These are phyloP conservation scores for Euryodendron excelsum DNA, from an alignment of 148 eudicot genomes.

Conservation along the genomic window DNA sequence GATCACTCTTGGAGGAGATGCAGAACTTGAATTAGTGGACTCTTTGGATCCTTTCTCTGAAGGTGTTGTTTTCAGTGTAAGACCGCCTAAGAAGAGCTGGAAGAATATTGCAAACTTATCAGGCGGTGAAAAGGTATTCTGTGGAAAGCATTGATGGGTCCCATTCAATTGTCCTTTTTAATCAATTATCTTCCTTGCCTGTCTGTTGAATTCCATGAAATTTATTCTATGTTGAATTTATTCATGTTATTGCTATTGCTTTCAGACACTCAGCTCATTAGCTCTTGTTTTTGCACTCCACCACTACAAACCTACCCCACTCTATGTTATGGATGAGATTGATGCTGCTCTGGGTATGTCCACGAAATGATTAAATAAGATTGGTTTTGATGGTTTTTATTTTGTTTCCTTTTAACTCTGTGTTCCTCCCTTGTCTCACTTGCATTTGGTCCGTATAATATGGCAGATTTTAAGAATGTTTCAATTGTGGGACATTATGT, in stretches of 20 bases:
- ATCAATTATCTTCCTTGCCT: background rate
- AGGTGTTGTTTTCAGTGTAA: conserved; percentile 96
- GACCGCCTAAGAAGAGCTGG: conserved; percentile 99
- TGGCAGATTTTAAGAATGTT: conserved; percentile 91
- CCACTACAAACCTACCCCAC: conserved; percentile 97
- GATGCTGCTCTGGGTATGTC: conserved; percentile 93
- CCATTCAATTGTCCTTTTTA: background rate
- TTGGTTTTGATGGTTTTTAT: background rate
- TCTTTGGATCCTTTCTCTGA: conserved; percentile 98
- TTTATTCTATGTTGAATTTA: background rate
- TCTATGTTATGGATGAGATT: conserved; percentile 97
- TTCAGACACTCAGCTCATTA: conserved; percentile 91
- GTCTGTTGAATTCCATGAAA: background rate
- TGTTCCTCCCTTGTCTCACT: background rate
- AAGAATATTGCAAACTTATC: conserved; percentile 94
- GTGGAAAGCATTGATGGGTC: background rate
- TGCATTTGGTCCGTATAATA: background rate
- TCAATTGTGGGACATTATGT: conserved; percentile 98
- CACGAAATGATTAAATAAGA: no score
- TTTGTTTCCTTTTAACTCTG: background rate
- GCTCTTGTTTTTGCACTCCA: conserved; percentile 98
- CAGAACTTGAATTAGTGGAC: conserved; percentile 95
- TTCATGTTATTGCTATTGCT: background rate
- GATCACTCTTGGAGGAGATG: conserved; percentile 99
- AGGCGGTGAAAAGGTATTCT: conserved; percentile 93